Percentiles rank a stretch among this genome's conserved stretches.
phyloP scores from a whole-genome alignment of 2,329 filamentous ascomycete species.

The Ophiostoma himal-ulmi region DNA sequence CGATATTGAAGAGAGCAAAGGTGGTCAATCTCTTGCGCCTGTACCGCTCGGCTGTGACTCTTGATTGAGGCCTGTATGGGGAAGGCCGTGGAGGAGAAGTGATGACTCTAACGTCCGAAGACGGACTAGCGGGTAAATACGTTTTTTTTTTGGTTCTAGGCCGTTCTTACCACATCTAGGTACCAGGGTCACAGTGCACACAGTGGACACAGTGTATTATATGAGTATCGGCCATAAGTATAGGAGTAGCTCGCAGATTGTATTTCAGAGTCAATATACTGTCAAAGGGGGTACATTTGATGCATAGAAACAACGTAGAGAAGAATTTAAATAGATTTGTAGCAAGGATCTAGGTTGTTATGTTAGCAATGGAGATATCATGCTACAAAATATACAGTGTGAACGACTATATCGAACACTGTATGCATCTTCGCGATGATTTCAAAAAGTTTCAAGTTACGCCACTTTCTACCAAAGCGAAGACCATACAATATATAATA shows the following conservation, averaged over 20 bases:
- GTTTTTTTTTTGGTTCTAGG: constrained; percentile 13
- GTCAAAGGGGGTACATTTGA: no score
- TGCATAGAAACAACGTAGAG: no score
- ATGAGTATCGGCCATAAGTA: background rate
- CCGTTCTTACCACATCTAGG: background rate
- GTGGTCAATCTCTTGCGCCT: background rate
- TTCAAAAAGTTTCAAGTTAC: background rate
- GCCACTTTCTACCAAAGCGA: background rate
- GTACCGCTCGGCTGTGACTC: background rate
- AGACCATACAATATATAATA: background rate
- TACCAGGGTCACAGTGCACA: constrained; percentile 1
- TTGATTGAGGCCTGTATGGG: background rate
- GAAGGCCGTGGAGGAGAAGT: background rate
- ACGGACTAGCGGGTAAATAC: constrained; percentile 17
- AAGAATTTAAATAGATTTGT: background rate
- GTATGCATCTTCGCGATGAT: background rate
- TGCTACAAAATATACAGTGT: background rate
- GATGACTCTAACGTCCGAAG: constrained; percentile 18
- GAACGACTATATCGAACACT: background rate
- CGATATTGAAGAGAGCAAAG: background rate
- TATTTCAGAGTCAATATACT: no score
- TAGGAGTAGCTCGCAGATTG: background rate
- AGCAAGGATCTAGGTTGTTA: background rate
- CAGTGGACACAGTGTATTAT: background rate
- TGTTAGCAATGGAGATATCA: background rate